These are phyloP conservation scores for Cucurbita ficifolia DNA, from an alignment of 306 rosid genomes.

Conservation along the genomic window DNA sequence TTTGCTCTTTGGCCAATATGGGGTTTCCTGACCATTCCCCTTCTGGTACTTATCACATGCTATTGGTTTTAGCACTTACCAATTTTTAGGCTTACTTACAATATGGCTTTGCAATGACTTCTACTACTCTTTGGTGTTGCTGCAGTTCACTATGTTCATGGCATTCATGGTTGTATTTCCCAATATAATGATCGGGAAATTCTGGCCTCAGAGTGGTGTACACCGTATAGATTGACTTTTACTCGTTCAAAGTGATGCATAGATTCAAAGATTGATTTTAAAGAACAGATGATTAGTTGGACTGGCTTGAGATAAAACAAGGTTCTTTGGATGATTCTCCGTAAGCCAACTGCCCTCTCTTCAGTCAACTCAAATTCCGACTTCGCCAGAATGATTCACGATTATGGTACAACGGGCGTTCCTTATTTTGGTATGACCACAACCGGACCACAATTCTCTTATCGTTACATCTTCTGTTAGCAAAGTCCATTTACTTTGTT, in stretches of 20 bases:
- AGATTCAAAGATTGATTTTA: slow-evolving; percentile 13
- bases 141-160: slow-evolving; percentile 98
- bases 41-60: slow-evolving; percentile 43
- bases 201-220: slow-evolving; percentile 47
- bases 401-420: neutral
- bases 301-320: neutral
- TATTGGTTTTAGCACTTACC: neutral
- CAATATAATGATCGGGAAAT: slow-evolving; percentile 50
- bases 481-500: neutral
- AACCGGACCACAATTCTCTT: neutral
- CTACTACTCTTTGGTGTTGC: slow-evolving; percentile 12
- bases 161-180: slow-evolving; percentile 88
- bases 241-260: slow-evolving; percentile 25
- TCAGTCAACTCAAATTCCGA: slow-evolving; percentile 13
- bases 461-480: neutral
- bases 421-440: neutral
- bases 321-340: slow-evolving; percentile 8
- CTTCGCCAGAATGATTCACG: neutral
- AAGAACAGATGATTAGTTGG: neutral
- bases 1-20: slow-evolving; percentile 97
- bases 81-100: neutral
- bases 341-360: slow-evolving; percentile 22
- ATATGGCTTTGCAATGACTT: slow-evolving; percentile 11
- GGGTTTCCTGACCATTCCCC: slow-evolving; percentile 88
- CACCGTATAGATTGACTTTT: slow-evolving; percentile 72